These are phyloP conservation scores for Anethum foeniculum DNA, from an alignment of 140 eudicot genomes.

Conservation along the genomic window DNA sequence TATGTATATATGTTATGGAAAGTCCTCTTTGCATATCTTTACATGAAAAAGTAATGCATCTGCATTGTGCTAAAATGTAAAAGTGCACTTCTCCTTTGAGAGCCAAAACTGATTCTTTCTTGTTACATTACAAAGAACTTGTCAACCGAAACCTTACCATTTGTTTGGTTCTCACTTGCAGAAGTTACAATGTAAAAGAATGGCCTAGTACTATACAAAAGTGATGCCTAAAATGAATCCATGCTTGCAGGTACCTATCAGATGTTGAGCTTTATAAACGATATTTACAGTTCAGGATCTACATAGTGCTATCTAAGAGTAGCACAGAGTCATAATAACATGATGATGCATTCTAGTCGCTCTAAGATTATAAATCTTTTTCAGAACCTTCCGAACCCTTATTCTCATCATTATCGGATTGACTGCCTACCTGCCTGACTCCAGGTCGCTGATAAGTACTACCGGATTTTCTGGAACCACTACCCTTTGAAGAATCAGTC, in stretches of 20 bases:
- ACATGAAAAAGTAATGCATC: background rate
- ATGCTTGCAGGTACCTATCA: background rate
- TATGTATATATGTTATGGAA: too few relatives aligned
- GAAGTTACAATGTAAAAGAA: background rate
- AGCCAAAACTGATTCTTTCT: background rate
- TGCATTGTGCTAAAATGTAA: background rate
- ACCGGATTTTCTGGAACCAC: constrained; percentile 24
- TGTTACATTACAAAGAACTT: background rate
- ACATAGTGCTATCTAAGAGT: background rate
- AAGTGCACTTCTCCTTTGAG: background rate
- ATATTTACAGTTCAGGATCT: constrained; percentile 11
- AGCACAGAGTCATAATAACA: background rate
- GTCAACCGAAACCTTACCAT: background rate
- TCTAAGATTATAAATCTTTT: background rate
- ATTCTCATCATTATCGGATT: constrained; percentile 36
- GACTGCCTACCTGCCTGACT: constrained; percentile 16
- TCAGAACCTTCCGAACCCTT: constrained; percentile 22
- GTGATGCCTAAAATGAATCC: background rate
- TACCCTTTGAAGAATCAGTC: constrained; percentile 31
- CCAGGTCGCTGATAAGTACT: constrained; percentile 34
- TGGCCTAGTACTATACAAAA: background rate
- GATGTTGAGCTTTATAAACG: background rate
- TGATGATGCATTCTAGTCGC: background rate
- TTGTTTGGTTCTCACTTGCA: background rate
- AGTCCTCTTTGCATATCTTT: background rate